Conservation (phyloP, 768 basidiomycete genomes). For the Tephrocybe sp. region DNA sequence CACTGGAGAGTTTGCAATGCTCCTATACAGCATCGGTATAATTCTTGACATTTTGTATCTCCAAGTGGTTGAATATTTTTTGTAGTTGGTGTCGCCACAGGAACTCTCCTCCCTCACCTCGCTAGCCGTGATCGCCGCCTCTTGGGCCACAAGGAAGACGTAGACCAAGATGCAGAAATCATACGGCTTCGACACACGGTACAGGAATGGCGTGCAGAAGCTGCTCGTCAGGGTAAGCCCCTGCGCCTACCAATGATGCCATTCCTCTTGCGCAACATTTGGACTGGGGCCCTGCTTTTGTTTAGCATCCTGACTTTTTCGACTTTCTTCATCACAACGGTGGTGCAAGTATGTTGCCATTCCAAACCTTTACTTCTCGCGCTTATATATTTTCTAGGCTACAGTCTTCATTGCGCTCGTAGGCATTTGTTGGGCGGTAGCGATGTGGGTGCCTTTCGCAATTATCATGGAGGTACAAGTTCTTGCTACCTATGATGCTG, state of each 20-base stretch:
- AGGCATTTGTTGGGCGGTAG: constrained; percentile 95
- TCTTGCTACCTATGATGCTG: neutral
- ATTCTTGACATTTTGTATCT: constrained; percentile 6
- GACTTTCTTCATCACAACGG: constrained; percentile 84
- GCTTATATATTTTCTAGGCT: constrained; percentile 44
- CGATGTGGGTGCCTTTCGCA: constrained; percentile 97
- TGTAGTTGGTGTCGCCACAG: constrained; percentile 82
- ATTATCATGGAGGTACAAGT: constrained; percentile 90
- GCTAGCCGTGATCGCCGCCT: constrained; percentile 80
- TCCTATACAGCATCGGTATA: constrained; percentile 86
- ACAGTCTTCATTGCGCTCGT: constrained; percentile 79
- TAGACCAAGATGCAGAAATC: constrained; percentile 74
- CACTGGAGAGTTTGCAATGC: constrained; percentile 84
- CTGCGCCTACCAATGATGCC: constrained; percentile 85
- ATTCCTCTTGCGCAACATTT: constrained; percentile 89
- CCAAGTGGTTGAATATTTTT: neutral
- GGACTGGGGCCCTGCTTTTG: constrained; percentile 83
- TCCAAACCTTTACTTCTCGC: neutral
- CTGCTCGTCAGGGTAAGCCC: constrained; percentile 68
- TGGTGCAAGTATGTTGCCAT: constrained; percentile 50
- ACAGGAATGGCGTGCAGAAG: constrained; percentile 82
- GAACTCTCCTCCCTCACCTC: constrained; percentile 76
- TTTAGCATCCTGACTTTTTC: constrained; percentile 78
- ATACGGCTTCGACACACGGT: constrained; percentile 69
- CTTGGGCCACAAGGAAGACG: constrained; percentile 67